Conservation (phyloP, 495 filamentous ascomycete species). For the Lasiosphaeriaceae sp. region DNA sequence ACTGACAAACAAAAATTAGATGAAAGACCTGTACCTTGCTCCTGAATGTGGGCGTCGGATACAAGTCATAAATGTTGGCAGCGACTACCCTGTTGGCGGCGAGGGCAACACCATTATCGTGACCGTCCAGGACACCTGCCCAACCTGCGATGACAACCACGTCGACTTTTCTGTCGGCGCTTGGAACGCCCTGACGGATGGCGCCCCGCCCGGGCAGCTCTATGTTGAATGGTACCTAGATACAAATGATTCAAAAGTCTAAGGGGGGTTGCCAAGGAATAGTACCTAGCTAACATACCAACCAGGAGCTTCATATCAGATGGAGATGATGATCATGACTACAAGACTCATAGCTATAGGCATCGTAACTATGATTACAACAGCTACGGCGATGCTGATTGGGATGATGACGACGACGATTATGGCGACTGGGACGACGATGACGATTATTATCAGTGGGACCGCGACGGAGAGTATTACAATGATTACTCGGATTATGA, state of each 20-base stretch:
- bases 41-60: constrained; percentile 30
- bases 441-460: not conserved
- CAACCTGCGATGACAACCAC: constrained; percentile 21
- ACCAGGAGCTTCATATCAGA: not conserved
- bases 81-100: constrained; percentile 24
- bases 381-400: not conserved
- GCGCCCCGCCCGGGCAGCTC: constrained; percentile 6
- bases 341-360: not conserved
- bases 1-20: not conserved
- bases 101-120: constrained; percentile 23
- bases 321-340: not conserved
- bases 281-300: not conserved
- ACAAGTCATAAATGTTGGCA: constrained; percentile 27
- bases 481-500: not conserved
- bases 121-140: constrained; percentile 31
- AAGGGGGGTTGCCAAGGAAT: constrained; percentile 3
- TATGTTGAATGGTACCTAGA: constrained; percentile 24
- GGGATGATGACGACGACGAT: not conserved
- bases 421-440: not conserved
- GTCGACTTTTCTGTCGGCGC: constrained; percentile 23
- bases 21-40: constrained; percentile 13
- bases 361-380: not conserved
- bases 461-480: not conserved
- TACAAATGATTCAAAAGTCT: no score
- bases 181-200: constrained; percentile 20